Percentiles rank a stretch among this genome's conserved stretches.
Evolutionary conservation across 176 grass and related monocot genomes (phyloP).

Genomic region (Oryza longistaminata): DNA sequence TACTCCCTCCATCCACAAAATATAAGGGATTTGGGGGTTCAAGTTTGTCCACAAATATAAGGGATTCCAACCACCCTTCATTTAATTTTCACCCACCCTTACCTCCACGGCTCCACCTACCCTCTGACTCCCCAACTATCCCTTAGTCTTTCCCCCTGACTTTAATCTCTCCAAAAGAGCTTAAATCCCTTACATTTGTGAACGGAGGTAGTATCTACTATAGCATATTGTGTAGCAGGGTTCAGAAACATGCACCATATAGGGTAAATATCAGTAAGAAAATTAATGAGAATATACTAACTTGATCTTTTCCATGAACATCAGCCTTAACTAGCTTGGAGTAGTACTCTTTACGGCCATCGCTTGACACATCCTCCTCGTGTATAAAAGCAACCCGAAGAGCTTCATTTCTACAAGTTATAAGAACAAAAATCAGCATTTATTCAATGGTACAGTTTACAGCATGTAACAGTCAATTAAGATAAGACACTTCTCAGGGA

Average conservation of each 20-base stretch:
- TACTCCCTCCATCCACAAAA: too few relatives aligned
- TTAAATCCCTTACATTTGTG: too few relatives aligned
- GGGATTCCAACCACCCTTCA: too few relatives aligned
- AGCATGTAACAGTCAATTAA: constrained; percentile 11
- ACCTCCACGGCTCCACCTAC: too few relatives aligned
- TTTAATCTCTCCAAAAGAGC: too few relatives aligned
- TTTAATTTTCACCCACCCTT: too few relatives aligned
- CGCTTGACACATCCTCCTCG: constrained; percentile 52
- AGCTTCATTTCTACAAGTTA: constrained; percentile 78
- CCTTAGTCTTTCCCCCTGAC: too few relatives aligned
- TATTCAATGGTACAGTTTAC: neutral
- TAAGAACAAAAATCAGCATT: constrained; percentile 20
- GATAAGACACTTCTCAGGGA: neutral
- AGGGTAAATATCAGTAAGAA: constrained; percentile 23
- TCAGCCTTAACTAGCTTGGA: constrained; percentile 97
- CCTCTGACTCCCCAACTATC: too few relatives aligned
- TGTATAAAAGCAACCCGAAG: constrained; percentile 98
- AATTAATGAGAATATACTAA: constrained; percentile 35
- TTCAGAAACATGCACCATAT: constrained; percentile 4
- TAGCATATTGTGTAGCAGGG: neutral
- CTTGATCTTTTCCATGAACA: constrained; percentile 94
- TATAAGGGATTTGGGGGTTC: too few relatives aligned
- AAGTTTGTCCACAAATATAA: too few relatives aligned
- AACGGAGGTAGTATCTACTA: too few relatives aligned
- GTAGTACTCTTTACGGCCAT: constrained; percentile 71